Conservation (phyloP, 192 early-diverging fungal genomes). For the Podila clonocystis region DNA sequence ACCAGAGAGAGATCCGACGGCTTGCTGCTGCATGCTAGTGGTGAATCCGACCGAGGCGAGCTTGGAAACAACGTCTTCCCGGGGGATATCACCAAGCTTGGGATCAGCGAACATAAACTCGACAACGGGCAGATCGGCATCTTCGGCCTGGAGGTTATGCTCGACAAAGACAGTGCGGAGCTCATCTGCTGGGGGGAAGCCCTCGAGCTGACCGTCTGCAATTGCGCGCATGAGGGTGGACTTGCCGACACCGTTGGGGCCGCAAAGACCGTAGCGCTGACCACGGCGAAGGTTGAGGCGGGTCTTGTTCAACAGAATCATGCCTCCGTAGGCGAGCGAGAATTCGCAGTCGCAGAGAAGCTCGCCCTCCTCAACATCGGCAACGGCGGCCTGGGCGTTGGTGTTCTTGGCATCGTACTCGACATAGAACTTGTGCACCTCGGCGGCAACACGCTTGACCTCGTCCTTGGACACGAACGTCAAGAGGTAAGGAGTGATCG, state of each 20-base stretch:
- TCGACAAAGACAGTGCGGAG: conserved; percentile 86
- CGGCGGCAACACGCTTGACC: conserved; percentile 55
- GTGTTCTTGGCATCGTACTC: conserved; percentile 61
- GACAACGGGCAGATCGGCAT: conserved; percentile 74
- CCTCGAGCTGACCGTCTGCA: conserved; percentile 83
- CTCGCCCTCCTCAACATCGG: conserved; percentile 63
- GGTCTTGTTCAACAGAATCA: conserved; percentile 80
- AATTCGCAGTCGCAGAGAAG: conserved; percentile 80
- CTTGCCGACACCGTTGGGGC: conserved; percentile 87
- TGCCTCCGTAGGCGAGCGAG: conserved; percentile 86
- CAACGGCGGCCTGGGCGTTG: conserved; percentile 48
- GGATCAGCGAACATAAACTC: conserved; percentile 75
- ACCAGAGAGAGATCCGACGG: conserved; percentile 81
- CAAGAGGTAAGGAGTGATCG: conserved; percentile 63
- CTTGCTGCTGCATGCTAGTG: conserved; percentile 62
- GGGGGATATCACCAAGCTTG: conserved; percentile 65
- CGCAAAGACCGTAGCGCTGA: conserved; percentile 83
- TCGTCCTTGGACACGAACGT: conserved; percentile 68
- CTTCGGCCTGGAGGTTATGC: conserved; percentile 77
- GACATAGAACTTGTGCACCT: conserved; percentile 41
- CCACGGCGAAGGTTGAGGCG: conserved; percentile 73
- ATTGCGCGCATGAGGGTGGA: conserved; percentile 89
- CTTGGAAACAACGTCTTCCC: conserved; percentile 53
- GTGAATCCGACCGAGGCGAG: conserved; percentile 76
- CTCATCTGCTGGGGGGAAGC: conserved; percentile 80